Conservation (phyloP, 106 monocot species). For the Apostasia shenzhenica region DNA sequence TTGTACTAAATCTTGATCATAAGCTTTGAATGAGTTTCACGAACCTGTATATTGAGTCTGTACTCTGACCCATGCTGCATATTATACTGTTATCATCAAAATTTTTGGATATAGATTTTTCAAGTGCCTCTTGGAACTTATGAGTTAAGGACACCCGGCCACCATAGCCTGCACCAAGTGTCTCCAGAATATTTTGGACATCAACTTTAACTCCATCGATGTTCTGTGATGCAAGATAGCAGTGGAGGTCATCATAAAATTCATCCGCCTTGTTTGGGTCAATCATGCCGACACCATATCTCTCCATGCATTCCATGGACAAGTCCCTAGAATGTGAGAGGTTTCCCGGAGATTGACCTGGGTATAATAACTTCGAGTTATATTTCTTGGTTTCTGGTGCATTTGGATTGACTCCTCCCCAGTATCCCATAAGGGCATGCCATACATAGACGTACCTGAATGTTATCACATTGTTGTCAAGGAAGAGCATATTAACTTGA, state of each 20-base stretch:
- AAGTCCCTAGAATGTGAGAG: conserved; percentile 29
- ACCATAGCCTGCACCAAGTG: conserved; percentile 21
- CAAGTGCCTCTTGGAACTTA: conserved; percentile 30
- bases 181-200: conserved; percentile 45
- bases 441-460: conserved; percentile 32
- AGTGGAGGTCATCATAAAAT: conserved; percentile 43
- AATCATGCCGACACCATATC: conserved; percentile 33
- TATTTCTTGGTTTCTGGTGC: conserved; percentile 35
- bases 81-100: conserved; percentile 42
- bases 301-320: conserved; percentile 46
- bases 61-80: conserved; percentile 40
- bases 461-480: too few relatives aligned
- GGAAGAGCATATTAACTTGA: too few relatives aligned
- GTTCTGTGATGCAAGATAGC: conserved; percentile 34
- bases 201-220: conserved; percentile 50
- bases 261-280: conserved; percentile 21
- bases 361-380: conserved; percentile 26
- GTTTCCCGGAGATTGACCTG: conserved; percentile 43
- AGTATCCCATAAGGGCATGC: conserved; percentile 50
- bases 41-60: conserved; percentile 40
- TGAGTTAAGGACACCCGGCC: conserved; percentile 33
- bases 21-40: neutral
- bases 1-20: neutral
- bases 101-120: conserved; percentile 31
- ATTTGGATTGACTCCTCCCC: conserved; percentile 41